These are phyloP conservation scores for Amanita pallidorosea DNA, from an alignment of 768 basidiomycete species.

Conservation along the genomic window DNA sequence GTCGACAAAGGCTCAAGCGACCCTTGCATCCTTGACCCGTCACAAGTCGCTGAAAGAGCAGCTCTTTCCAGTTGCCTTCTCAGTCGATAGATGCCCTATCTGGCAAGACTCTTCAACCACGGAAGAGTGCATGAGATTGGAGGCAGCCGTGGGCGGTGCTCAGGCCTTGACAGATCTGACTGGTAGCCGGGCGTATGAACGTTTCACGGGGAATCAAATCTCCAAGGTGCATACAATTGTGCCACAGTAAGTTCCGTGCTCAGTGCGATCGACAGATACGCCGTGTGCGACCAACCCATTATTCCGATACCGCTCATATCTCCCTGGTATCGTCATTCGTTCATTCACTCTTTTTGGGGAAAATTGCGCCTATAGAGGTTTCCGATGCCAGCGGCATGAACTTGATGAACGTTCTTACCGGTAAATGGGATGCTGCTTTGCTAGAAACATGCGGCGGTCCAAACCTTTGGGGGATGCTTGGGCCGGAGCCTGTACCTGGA, in stretches of 20 bases:
- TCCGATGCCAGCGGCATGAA: constrained; percentile 90
- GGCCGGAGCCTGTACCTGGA: constrained; percentile 66
- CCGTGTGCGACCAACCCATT: constrained; percentile 38
- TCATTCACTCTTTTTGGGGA: constrained; percentile 71
- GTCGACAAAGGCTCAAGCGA: constrained; percentile 41
- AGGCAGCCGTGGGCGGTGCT: constrained; percentile 56
- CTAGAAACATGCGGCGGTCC: constrained; percentile 61
- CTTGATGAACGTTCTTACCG: constrained; percentile 64
- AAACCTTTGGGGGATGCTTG: constrained; percentile 57
- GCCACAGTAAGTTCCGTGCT: background rate
- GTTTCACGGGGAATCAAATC: constrained; percentile 85
- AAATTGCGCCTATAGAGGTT: constrained; percentile 73
- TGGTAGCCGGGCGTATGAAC: constrained; percentile 77
- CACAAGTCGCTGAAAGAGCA: constrained; percentile 43
- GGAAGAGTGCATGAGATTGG: constrained; percentile 58
- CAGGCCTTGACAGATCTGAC: constrained; percentile 65
- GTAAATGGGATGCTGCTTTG: constrained; percentile 63
- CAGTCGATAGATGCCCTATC: constrained; percentile 59
- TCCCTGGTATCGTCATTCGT: constrained; percentile 79
- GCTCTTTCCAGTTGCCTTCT: constrained; percentile 55
- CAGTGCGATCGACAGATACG: constrained; percentile 34
- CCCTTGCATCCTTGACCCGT: constrained; percentile 46
- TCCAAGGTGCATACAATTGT: constrained; percentile 36
- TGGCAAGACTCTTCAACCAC: constrained; percentile 91
- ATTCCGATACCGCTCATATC: constrained; percentile 52